Conservation (phyloP, 106 monocot species). For the Triglochin maritima region DNA sequence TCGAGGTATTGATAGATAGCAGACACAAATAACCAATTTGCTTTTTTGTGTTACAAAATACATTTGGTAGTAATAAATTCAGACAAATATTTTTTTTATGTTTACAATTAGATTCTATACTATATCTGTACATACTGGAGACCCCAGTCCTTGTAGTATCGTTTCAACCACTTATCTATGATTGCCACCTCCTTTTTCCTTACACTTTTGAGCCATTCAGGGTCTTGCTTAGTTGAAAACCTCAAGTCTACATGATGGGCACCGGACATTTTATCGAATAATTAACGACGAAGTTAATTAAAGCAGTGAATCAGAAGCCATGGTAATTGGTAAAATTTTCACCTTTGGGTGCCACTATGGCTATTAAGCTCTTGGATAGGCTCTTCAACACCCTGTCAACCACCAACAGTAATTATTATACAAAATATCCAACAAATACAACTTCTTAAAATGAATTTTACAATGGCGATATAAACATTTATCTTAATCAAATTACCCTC, state of each 20-base stretch:
- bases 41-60: too few species aligned
- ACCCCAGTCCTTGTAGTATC: conserved; percentile 9
- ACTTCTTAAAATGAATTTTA: too few species aligned
- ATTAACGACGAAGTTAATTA: not conserved
- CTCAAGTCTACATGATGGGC: conserved; percentile 48
- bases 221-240: conserved; percentile 37
- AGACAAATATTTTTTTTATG: too few species aligned
- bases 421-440: not conserved
- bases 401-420: not conserved
- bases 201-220: conserved; percentile 27
- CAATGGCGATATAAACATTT: too few species aligned
- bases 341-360: conserved; percentile 30
- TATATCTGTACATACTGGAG: too few species aligned
- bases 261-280: conserved; percentile 12
- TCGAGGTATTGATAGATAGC: too few species aligned
- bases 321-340: not conserved
- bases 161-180: conserved; percentile 22
- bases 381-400: conserved; percentile 22
- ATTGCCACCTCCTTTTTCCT: conserved; percentile 29
- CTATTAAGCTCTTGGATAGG: conserved; percentile 14
- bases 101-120: too few species aligned
- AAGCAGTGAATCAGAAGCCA: not conserved
- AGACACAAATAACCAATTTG: too few species aligned
- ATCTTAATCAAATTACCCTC: conserved; percentile 20
- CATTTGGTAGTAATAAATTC: too few species aligned